Percentiles rank a stretch among this genome's conserved stretches.
Evolutionary conservation across 2,329 filamentous ascomycete genomes (phyloP).

Genomic region (Clathrospora elynae): DNA sequence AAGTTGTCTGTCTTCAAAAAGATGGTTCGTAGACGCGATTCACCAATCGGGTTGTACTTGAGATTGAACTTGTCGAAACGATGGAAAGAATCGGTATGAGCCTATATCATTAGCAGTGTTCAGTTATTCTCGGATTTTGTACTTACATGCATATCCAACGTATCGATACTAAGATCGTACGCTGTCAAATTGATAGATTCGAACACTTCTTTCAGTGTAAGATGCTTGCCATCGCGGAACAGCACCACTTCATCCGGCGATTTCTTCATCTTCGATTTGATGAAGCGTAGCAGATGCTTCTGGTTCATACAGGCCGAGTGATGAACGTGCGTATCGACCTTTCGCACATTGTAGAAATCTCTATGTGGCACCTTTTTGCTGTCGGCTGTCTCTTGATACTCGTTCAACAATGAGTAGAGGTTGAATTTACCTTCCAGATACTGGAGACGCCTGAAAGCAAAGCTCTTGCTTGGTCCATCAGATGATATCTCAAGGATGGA

Average conservation of each 20-base stretch:
- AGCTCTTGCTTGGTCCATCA: slow-evolving; percentile 94
- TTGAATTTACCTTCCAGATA: slow-evolving; percentile 98
- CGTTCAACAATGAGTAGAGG: slow-evolving; percentile 88
- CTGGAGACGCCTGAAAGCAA: slow-evolving; percentile 90
- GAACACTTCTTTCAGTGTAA: slow-evolving; percentile 92
- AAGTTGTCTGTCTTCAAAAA: slow-evolving; percentile 99
- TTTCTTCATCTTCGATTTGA: slow-evolving; percentile 99
- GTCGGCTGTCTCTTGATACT: slow-evolving; percentile 97
- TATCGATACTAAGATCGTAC: slow-evolving; percentile 97
- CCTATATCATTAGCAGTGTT: slow-evolving; percentile 55
- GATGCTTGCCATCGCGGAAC: slow-evolving; percentile 86
- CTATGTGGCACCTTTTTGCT: slow-evolving; percentile 96
- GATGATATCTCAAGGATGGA: slow-evolving; percentile 85
- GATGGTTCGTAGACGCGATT: slow-evolving; percentile 94
- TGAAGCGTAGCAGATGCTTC: slow-evolving; percentile 96
- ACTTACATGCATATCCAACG: slow-evolving; percentile 94
- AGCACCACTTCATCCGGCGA: slow-evolving; percentile 92
- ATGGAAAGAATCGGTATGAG: slow-evolving; percentile 97
- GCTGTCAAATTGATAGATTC: slow-evolving; percentile 96
- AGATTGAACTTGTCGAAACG: slow-evolving; percentile 99
- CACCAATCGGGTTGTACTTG: slow-evolving; percentile 97
- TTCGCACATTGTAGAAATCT: slow-evolving; percentile 98
- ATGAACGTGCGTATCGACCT: slow-evolving; percentile 98
- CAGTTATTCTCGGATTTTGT: not conserved
- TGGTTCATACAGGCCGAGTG: slow-evolving; percentile 99